Evolutionary conservation across 345 rosid species (phyloP).

Genomic region (Stellera chamaejasme): DNA sequence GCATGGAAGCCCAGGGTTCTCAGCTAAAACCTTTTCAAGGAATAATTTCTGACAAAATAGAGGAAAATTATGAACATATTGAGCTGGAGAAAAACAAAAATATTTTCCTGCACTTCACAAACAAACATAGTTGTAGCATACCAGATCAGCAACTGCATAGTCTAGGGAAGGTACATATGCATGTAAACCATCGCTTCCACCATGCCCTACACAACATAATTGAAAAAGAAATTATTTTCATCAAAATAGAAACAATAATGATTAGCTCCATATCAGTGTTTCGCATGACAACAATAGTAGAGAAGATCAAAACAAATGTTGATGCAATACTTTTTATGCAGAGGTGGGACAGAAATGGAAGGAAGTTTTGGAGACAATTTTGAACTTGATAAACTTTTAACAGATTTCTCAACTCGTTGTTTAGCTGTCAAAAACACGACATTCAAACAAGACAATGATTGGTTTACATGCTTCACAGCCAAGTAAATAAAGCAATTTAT

Average conservation of each 20-base stretch:
- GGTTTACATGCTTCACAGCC: too few relatives aligned
- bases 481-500: too few relatives aligned
- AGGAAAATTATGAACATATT: background rate
- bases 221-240: background rate
- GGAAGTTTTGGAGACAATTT: too few relatives aligned
- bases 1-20: constrained; percentile 69
- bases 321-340: background rate
- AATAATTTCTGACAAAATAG: constrained; percentile 47
- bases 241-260: background rate
- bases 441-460: too few relatives aligned
- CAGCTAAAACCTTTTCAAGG: constrained; percentile 53
- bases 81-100: background rate
- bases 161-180: constrained; percentile 77
- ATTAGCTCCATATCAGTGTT: background rate
- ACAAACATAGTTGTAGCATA: constrained; percentile 15
- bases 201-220: constrained; percentile 54
- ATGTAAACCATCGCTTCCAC: constrained; percentile 18
- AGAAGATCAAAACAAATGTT: background rate
- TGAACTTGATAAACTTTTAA: too few relatives aligned
- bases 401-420: too few relatives aligned
- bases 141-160: constrained; percentile 65
- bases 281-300: background rate
- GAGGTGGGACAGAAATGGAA: too few relatives aligned
- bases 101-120: too few relatives aligned
- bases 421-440: too few relatives aligned